Evolutionary conservation across 345 rosid genomes (phyloP).

Genomic region (Populus tremula): DNA sequence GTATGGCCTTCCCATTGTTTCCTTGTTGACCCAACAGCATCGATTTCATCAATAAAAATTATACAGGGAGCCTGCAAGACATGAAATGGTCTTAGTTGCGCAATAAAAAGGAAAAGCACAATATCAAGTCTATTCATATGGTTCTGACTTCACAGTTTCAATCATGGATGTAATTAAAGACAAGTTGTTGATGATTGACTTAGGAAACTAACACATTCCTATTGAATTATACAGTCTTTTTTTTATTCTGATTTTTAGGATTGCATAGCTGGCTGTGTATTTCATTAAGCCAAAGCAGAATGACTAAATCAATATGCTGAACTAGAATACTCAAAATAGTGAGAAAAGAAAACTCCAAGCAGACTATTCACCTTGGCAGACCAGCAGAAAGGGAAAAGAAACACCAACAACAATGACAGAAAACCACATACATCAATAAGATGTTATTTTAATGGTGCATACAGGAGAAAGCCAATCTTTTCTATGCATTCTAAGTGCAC

Average conservation of each 20-base stretch:
- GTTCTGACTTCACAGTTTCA: background rate
- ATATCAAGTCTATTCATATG: background rate
- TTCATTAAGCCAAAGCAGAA: background rate
- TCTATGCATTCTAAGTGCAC: background rate
- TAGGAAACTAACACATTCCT: background rate
- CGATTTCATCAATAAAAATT: constrained; percentile 96
- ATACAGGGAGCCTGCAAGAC: constrained; percentile 88
- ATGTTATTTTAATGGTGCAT: too few species aligned
- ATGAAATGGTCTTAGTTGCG: background rate
- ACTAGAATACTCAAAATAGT: background rate
- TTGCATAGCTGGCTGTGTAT: background rate
- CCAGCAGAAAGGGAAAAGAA: background rate
- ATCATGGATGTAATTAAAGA: background rate
- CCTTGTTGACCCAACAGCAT: constrained; percentile 95
- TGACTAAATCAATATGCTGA: background rate
- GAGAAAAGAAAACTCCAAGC: background rate
- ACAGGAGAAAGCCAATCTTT: background rate
- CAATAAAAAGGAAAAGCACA: background rate
- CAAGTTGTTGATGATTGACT: background rate
- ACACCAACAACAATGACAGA: too few species aligned
- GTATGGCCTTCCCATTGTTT: constrained; percentile 99
- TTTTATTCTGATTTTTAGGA: background rate
- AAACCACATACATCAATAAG: too few species aligned
- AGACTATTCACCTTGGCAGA: background rate
- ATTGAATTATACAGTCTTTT: background rate